Evolutionary conservation across 805 yeast species (phyloP).

Genomic region (Starmerella bombi): DNA sequence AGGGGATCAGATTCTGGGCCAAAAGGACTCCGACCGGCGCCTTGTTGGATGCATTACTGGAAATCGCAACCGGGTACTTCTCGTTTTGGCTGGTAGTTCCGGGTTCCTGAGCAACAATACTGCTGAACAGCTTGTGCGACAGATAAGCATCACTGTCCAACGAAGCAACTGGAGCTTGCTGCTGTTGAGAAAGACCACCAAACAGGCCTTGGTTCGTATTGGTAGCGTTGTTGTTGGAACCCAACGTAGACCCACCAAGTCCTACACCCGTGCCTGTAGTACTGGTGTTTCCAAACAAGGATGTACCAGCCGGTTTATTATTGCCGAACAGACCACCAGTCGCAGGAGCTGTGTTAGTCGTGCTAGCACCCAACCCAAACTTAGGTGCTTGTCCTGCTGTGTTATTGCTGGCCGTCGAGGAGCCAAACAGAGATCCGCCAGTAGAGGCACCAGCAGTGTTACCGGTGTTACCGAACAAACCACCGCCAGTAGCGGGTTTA

Average conservation of each 20-base stretch:
- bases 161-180: slow-evolving; percentile 27
- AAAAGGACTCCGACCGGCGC: slow-evolving; percentile 16
- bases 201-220: slow-evolving; percentile 24
- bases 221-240: slow-evolving; percentile 1
- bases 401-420: slow-evolving; percentile 5
- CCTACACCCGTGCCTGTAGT: slow-evolving; percentile 6
- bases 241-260: not conserved
- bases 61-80: not conserved
- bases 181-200: slow-evolving; percentile 18
- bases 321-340: slow-evolving; percentile 33
- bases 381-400: slow-evolving; percentile 16
- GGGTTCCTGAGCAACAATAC: not conserved
- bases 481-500: slow-evolving; percentile 17
- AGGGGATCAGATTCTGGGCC: slow-evolving; percentile 16
- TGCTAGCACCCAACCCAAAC: not conserved
- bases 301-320: slow-evolving; percentile 22
- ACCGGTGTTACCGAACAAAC: slow-evolving; percentile 26
- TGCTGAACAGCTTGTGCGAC: slow-evolving; percentile 48
- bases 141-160: slow-evolving; percentile 63
- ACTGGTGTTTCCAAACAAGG: slow-evolving; percentile 30
- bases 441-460: slow-evolving; percentile 1
- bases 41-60: slow-evolving; percentile 5
- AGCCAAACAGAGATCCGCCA: slow-evolving; percentile 34
- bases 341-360: slow-evolving; percentile 3
- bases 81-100: not conserved